A percentile compares a stretch with the other conserved stretches of the same genome.
Conservation (phyloP, 2,329 filamentous ascomycete species). For the Alternaria rosae region DNA sequence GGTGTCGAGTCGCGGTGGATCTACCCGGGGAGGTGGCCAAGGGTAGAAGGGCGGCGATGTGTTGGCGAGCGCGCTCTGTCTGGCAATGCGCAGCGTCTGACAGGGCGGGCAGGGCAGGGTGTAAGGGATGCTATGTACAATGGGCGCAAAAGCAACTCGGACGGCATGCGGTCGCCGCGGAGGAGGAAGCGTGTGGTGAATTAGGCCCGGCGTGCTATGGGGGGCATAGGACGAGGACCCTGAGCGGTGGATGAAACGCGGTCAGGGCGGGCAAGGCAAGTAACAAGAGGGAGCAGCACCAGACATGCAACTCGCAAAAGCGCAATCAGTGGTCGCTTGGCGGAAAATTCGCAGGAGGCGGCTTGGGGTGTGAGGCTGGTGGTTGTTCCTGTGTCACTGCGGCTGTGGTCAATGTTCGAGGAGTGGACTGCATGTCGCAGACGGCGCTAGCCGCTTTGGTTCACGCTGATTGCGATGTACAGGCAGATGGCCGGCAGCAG, state of each 20-base stretch:
- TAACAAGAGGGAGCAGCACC: conserved; percentile 6
- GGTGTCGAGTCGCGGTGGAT: neutral
- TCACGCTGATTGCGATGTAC: conserved; percentile 15
- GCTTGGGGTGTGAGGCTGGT: conserved; percentile 2
- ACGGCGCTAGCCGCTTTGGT: conserved; percentile 14
- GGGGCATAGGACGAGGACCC: conserved; percentile 28
- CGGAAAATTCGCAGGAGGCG: conserved; percentile 6
- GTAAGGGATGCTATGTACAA: conserved; percentile 20
- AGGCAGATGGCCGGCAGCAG: conserved; percentile 9
- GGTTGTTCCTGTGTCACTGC: conserved; percentile 16
- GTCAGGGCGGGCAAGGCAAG: conserved; percentile 30
- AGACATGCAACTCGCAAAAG: conserved; percentile 7
- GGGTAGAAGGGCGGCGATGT: conserved; percentile 4
- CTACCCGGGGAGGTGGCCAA: conserved; percentile 3
- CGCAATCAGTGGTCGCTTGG: conserved; percentile 3
- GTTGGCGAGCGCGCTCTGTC: conserved; percentile 24
- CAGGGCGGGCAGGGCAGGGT: conserved; percentile 14
- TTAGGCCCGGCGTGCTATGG: conserved; percentile 11
- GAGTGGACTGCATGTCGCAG: conserved; percentile 11
- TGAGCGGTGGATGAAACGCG: conserved; percentile 39
- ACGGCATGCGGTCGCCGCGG: conserved; percentile 23
- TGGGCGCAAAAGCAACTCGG: conserved; percentile 11
- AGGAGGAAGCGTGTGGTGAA: conserved; percentile 11
- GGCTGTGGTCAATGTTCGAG: conserved; percentile 15
- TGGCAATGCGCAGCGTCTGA: conserved; percentile 13